Percentiles rank a stretch among this genome's conserved stretches.
Conservation (phyloP, 805 yeast species). For the Candida verbasci region DNA sequence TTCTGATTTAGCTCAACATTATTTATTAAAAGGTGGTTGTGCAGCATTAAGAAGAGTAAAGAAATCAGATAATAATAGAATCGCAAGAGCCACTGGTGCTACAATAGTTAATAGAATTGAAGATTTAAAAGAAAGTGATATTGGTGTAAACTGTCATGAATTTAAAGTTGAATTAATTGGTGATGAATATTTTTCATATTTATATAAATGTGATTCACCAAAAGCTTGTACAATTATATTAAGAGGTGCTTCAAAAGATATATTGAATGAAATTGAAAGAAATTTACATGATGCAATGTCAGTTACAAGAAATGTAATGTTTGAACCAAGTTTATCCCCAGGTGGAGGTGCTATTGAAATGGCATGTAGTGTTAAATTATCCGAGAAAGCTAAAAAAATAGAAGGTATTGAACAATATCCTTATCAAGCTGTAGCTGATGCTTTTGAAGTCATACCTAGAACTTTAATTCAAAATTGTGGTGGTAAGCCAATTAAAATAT, state of each 20-base stretch:
- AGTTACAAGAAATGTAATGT: slow-evolving; percentile 89
- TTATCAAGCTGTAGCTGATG: slow-evolving; percentile 97
- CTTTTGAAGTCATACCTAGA: slow-evolving; percentile 97
- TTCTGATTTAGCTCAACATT: slow-evolving; percentile 96
- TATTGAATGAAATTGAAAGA: slow-evolving; percentile 92
- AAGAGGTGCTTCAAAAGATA: slow-evolving; percentile 97
- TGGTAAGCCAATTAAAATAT: slow-evolving; percentile 86
- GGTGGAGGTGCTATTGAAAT: slow-evolving; percentile 99
- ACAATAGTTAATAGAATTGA: slow-evolving; percentile 94
- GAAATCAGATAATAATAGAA: slow-evolving; percentile 93
- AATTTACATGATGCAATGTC: slow-evolving; percentile 98
- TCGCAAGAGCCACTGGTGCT: slow-evolving; percentile 96
- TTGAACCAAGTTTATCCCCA: slow-evolving; percentile 92
- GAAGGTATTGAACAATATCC: slow-evolving; percentile 99
- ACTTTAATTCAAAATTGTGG: slow-evolving; percentile 97
- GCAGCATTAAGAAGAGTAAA: slow-evolving; percentile 90
- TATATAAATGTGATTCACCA: slow-evolving; percentile 78
- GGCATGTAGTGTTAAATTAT: slow-evolving; percentile 87
- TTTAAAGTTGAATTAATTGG: slow-evolving; percentile 95
- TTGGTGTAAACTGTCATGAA: slow-evolving; percentile 84
- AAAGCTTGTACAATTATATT: slow-evolving; percentile 89
- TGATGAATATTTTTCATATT: slow-evolving; percentile 90
- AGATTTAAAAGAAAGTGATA: slow-evolving; percentile 85
- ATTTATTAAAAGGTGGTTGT: slow-evolving; percentile 87
- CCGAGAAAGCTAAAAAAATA: slow-evolving; percentile 86